Evolutionary conservation across 2,329 filamentous ascomycete species (phyloP), one percentile per base, ranked within the genome.

Genomic region (Aureobasidium vineae): DNA sequence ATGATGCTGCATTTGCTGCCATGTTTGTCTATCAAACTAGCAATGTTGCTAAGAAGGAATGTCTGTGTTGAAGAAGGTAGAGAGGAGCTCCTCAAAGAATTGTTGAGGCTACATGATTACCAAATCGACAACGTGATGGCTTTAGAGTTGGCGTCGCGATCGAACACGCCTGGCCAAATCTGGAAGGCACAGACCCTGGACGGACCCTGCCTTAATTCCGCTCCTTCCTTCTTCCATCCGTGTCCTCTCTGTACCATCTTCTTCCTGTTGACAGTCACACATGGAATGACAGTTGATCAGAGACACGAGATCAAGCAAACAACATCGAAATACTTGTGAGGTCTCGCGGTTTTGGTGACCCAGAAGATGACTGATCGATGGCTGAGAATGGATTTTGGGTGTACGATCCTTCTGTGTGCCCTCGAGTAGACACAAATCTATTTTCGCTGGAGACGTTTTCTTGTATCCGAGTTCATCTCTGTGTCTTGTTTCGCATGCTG

Each of bases 81-180:
- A 57, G 23, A 57, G 54, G 23, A 31, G 26, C 16, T 41, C 23
- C 13, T 26, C 8, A 2, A 43, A 31, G 40, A 59, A 59, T 21
- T 45, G 38, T 59, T 59, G 54, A 59, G 54, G 5, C 16, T 31
- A 59, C 23, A 45, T 59, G 54, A 59, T 59, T 59, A 59, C 54
- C 26, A 26, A 59, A 59, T 59, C 54, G 54, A 59, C 54, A 33
- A 59, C 54, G 54, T 21, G 54, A 31, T 45, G 40, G 54, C 54
- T 43, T 59, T 59, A 59, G 54, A 56, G 53, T 56, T 56, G 53
- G 53, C 33, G 53, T 41, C 53, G 53, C 53, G 54, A 59, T 59
- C 54, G 54, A 26, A 15, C 38, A 36, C 38, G 54, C 38, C 38
- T 57, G 54, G 33, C 52, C 52, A 5, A 33, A 56, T 56, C 36